A percentile compares a stretch with the other conserved stretches of the same genome.
Evolutionary conservation across 495 filamentous ascomycete species (phyloP).

Genomic region (Penicillium parvum): DNA sequence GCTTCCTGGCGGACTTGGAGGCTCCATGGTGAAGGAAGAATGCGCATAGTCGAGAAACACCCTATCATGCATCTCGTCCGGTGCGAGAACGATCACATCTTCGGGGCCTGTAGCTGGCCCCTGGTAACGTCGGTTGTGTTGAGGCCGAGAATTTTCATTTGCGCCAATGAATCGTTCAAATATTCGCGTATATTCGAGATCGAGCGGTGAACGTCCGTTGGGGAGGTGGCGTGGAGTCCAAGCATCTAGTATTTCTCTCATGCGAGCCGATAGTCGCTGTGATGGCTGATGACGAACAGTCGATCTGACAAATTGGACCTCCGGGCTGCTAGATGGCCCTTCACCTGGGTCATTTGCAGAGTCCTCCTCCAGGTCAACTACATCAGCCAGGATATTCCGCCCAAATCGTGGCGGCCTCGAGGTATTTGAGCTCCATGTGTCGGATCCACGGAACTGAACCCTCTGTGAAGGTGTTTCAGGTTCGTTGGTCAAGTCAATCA

Average conservation of each 20-base stretch:
- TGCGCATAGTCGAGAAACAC: slow-evolving; percentile 18
- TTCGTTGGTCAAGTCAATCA: slow-evolving; percentile 56
- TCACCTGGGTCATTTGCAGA: slow-evolving; percentile 9
- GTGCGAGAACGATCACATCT: too few relatives aligned
- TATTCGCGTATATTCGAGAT: too few relatives aligned
- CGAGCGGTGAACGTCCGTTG: too few relatives aligned
- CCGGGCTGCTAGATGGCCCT: slow-evolving; percentile 29
- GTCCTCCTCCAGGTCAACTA: slow-evolving; percentile 37
- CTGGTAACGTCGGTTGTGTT: too few relatives aligned
- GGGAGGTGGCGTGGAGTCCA: too few relatives aligned
- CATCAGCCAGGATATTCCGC: slow-evolving; percentile 30
- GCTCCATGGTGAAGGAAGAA: slow-evolving; percentile 24
- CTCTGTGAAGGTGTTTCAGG: slow-evolving; percentile 33
- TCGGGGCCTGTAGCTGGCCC: too few relatives aligned
- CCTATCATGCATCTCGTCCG: background rate
- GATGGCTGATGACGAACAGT: slow-evolving; percentile 14
- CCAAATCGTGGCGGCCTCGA: slow-evolving; percentile 30
- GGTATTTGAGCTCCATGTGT: slow-evolving; percentile 5
- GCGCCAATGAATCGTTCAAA: too few relatives aligned
- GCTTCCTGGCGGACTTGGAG: slow-evolving; percentile 10
- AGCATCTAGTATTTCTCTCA: too few relatives aligned
- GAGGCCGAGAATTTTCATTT: too few relatives aligned
- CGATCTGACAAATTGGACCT: slow-evolving; percentile 37
- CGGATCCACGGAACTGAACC: background rate
- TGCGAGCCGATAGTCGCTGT: too few relatives aligned